phyloP scores from a whole-genome alignment of 2,329 filamentous ascomycete species.

The Aspergillus fischeri region DNA sequence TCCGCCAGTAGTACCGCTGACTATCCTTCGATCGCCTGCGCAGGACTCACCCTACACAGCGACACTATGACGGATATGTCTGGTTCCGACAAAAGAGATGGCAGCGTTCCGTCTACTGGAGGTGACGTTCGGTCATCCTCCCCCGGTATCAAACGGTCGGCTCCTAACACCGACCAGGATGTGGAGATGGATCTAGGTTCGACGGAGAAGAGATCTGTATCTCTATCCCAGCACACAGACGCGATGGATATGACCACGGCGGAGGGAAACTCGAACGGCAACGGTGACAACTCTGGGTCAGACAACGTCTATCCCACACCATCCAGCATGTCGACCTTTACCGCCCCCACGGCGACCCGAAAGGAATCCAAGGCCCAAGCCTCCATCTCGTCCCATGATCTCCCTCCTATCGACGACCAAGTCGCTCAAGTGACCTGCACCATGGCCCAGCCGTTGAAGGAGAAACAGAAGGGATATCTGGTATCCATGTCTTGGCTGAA shows the following conservation, averaged over 20 bases:
- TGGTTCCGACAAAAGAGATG: slow-evolving; percentile 29
- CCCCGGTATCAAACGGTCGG: slow-evolving; percentile 33
- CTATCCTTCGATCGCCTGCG: slow-evolving; percentile 52
- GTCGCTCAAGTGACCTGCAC: slow-evolving; percentile 67
- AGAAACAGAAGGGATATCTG: slow-evolving; percentile 71
- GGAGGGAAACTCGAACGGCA: slow-evolving; percentile 24
- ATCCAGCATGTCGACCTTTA: slow-evolving; percentile 37
- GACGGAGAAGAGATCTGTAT: slow-evolving; percentile 13
- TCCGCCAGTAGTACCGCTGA: slow-evolving; percentile 25
- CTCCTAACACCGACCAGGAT: slow-evolving; percentile 28
- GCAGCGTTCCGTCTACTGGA: slow-evolving; percentile 17
- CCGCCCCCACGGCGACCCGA: slow-evolving; percentile 25
- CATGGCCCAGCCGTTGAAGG: slow-evolving; percentile 52
- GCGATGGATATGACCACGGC: slow-evolving; percentile 44
- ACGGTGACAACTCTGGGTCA: slow-evolving; percentile 26
- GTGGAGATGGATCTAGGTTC: slow-evolving; percentile 21
- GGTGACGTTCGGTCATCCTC: slow-evolving; percentile 28
- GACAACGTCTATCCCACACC: slow-evolving; percentile 36
- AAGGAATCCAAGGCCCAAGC: slow-evolving; percentile 22
- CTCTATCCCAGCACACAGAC: slow-evolving; percentile 28
- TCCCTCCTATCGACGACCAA: slow-evolving; percentile 62
- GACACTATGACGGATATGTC: slow-evolving; percentile 44
- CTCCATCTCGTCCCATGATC: slow-evolving; percentile 19
- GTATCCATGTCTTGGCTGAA: slow-evolving; percentile 77
- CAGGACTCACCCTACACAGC: slow-evolving; percentile 47